Conservation (phyloP, 305 asterid genomes). For the Fraxinus ornus region DNA sequence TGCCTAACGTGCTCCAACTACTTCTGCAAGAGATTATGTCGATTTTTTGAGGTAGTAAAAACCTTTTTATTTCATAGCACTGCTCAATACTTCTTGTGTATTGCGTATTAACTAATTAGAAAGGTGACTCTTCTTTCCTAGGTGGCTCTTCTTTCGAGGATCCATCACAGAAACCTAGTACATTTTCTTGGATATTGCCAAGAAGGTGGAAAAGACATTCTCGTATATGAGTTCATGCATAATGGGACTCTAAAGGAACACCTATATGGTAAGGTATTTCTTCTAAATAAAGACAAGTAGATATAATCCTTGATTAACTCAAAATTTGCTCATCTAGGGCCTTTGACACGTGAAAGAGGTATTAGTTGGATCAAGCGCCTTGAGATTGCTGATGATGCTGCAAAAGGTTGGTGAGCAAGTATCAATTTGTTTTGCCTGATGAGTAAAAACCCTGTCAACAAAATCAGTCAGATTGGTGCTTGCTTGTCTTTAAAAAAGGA, state of each 20-base stretch:
- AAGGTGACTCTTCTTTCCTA: constrained; percentile 20
- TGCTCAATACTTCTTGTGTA: background rate
- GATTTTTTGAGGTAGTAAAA: background rate
- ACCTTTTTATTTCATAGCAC: background rate
- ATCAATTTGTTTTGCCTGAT: constrained; percentile 2
- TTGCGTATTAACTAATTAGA: background rate
- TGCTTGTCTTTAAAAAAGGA: background rate
- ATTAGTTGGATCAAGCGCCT: constrained; percentile 89
- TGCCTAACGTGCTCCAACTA: background rate
- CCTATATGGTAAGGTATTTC: constrained; percentile 60
- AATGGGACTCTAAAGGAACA: constrained; percentile 93
- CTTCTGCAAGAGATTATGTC: background rate
- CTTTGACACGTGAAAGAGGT: constrained; percentile 60
- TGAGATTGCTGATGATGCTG: constrained; percentile 97
- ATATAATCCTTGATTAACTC: constrained; percentile 1
- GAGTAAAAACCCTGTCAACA: background rate
- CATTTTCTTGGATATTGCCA: constrained; percentile 96
- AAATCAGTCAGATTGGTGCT: background rate
- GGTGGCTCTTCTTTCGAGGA: constrained; percentile 98
- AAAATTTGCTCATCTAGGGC: constrained; percentile 44
- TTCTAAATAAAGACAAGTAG: background rate
- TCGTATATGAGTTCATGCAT: constrained; percentile 94
- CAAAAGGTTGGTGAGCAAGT: constrained; percentile 63
- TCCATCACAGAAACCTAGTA: constrained; percentile 93
- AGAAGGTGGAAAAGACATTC: constrained; percentile 85